Percentiles rank a stretch among this genome's conserved stretches.
Conservation (phyloP, 805 yeast species). For the Wickerhamomyces bovis region DNA sequence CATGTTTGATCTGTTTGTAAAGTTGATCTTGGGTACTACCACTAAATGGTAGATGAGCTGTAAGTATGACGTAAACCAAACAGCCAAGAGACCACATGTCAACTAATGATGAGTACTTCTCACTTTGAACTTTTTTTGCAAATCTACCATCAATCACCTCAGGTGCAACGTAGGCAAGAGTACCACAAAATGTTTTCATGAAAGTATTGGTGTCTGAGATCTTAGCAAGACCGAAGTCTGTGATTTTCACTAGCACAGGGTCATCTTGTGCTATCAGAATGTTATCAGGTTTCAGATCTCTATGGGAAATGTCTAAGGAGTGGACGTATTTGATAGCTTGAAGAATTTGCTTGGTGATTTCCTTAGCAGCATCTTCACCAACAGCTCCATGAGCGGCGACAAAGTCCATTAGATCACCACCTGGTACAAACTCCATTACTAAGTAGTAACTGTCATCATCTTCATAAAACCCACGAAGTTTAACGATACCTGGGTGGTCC, state of each 20-base stretch:
- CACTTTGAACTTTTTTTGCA: constrained; percentile 21
- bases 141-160: constrained; percentile 58
- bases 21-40: constrained; percentile 86
- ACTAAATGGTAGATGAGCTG: constrained; percentile 92
- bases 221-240: constrained; percentile 96
- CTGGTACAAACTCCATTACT: constrained; percentile 93
- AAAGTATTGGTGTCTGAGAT: constrained; percentile 76
- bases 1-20: constrained; percentile 67
- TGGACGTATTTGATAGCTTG: constrained; percentile 87
- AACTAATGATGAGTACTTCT: constrained; percentile 72
- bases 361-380: constrained; percentile 86
- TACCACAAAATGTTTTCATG: constrained; percentile 96
- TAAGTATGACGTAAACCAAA: constrained; percentile 80
- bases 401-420: constrained; percentile 97
- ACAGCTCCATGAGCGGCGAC: constrained; percentile 89
- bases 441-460: constrained; percentile 76
- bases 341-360: constrained; percentile 77
- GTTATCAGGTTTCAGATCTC: constrained; percentile 96
- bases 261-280: constrained; percentile 85
- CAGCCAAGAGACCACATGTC: constrained; percentile 99
- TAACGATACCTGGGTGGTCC: constrained; percentile 81
- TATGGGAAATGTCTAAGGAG: constrained; percentile 83
- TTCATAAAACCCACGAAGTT: constrained; percentile 77
- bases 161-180: constrained; percentile 95
- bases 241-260: constrained; percentile 86